These are phyloP conservation scores for Cornus florida DNA, from an alignment of 148 eudicot genomes.

Conservation along the genomic window DNA sequence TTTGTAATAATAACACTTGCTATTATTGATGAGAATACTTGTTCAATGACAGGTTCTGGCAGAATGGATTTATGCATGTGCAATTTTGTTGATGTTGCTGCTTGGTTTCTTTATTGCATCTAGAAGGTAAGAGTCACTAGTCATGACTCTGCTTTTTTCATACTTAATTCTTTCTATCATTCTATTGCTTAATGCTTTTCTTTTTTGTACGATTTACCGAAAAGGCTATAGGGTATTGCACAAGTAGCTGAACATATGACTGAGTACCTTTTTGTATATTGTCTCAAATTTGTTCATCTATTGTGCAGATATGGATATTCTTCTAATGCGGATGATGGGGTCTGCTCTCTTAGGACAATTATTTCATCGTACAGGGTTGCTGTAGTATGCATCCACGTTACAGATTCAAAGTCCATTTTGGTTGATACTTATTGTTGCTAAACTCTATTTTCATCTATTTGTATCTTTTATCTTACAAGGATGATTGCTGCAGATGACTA, in stretches of 20 bases:
- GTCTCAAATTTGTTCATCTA: neutral
- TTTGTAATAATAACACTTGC: neutral
- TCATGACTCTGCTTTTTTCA: neutral
- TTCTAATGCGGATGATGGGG: conserved; percentile 27
- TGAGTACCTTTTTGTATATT: neutral
- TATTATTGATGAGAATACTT: neutral
- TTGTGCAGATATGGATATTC: conserved; percentile 41
- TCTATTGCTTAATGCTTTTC: neutral
- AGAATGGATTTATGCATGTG: conserved; percentile 48
- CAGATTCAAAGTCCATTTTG: neutral
- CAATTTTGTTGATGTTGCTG: conserved; percentile 36
- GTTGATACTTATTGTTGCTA: conserved; percentile 1
- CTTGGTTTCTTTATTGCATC: conserved; percentile 41
- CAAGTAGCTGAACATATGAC: neutral
- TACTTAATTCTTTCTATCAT: neutral
- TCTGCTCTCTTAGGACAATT: conserved; percentile 43
- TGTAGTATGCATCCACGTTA: conserved; percentile 39
- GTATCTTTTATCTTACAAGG: conserved; percentile 38
- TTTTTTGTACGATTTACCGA: neutral
- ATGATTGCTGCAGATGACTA: conserved; percentile 71
- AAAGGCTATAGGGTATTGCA: neutral
- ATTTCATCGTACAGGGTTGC: conserved; percentile 77
- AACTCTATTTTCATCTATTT: conserved; percentile 14
- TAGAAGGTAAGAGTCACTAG: conserved; percentile 42
- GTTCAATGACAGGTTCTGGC: conserved; percentile 64